Evolutionary conservation across 768 basidiomycete genomes (phyloP).

Genomic region (Astraeus odoratus): DNA sequence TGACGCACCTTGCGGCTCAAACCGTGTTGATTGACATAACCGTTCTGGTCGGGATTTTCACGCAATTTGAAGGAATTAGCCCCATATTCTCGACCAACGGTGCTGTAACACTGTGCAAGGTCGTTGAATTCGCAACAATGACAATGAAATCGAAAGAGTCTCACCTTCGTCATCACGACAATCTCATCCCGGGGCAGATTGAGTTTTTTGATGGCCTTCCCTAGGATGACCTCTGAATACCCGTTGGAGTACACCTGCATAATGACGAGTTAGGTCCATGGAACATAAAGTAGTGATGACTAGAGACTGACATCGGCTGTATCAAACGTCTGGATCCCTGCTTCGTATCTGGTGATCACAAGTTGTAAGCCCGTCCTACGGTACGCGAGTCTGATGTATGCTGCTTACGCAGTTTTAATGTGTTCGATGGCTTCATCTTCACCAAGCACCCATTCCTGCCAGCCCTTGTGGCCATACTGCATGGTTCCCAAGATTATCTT

Average conservation of each 20-base stretch:
- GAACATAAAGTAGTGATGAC: neutral
- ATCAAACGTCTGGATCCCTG: slow-evolving; percentile 31
- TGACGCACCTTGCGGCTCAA: slow-evolving; percentile 35
- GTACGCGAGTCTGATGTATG: neutral
- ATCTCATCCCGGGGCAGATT: slow-evolving; percentile 67
- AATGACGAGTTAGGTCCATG: neutral
- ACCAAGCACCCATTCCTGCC: slow-evolving; percentile 47
- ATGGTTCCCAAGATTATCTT: slow-evolving; percentile 44
- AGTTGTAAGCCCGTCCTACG: neutral
- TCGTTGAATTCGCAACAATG: no score
- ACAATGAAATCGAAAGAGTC: no score
- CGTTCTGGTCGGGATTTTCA: slow-evolving; percentile 29
- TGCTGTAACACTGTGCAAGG: slow-evolving; percentile 36
- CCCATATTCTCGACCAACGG: slow-evolving; percentile 19
- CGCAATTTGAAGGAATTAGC: slow-evolving; percentile 7
- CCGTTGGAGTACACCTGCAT: slow-evolving; percentile 59
- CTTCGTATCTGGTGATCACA: slow-evolving; percentile 23
- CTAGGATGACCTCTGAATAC: slow-evolving; percentile 57
- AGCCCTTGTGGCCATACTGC: slow-evolving; percentile 39
- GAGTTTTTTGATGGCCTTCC: slow-evolving; percentile 63
- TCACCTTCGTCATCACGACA: slow-evolving; percentile 72
- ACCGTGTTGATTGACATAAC: slow-evolving; percentile 44
- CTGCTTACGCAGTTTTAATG: slow-evolving; percentile 40
- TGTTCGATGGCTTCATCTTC: slow-evolving; percentile 41
- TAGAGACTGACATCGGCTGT: slow-evolving; percentile 24